A percentile compares a stretch with the other conserved stretches of the same genome.
phyloP scores from a whole-genome alignment of 2,329 filamentous ascomycete species.

The Cytospora piceae region DNA sequence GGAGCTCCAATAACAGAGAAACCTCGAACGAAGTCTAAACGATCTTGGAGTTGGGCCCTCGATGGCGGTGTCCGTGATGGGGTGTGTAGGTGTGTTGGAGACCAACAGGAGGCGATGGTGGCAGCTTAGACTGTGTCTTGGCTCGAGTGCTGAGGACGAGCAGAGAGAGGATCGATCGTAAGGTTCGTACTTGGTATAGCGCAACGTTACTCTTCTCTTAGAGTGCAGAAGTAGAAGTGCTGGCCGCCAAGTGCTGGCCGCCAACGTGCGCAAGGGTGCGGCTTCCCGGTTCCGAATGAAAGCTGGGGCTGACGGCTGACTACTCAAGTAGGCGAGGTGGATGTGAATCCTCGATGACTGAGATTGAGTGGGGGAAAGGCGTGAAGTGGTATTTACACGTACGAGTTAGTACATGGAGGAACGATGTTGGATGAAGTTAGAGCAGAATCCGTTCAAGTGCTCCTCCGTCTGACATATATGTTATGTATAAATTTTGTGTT shows the following conservation, averaged over 20 bases:
- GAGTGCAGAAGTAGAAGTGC: conserved; percentile 3
- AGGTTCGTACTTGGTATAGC: conserved; percentile 11
- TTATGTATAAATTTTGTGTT: no score
- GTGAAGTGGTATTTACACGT: neutral
- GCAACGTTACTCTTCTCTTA: conserved; percentile 27
- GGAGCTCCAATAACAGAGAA: neutral
- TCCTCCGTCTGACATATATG: no score
- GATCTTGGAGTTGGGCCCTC: neutral
- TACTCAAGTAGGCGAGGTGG: neutral
- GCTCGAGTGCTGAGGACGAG: conserved; percentile 6
- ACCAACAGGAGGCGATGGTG: conserved; percentile 1
- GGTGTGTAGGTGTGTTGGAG: neutral
- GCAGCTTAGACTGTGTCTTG: conserved; percentile 5
- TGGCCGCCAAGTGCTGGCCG: neutral
- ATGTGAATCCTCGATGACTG: neutral
- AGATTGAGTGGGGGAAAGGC: neutral
- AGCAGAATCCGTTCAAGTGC: no score
- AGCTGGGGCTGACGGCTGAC: neutral
- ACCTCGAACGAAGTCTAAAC: neutral
- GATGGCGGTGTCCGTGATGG: neutral
- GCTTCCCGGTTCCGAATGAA: conserved; percentile 18
- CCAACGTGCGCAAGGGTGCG: conserved; percentile 16
- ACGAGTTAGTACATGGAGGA: no score
- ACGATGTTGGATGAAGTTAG: no score
- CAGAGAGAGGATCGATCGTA: neutral